A percentile compares a stretch with the other conserved stretches of the same genome.
These are phyloP conservation scores for Podosphaera aphanis DNA, from an alignment of 2,329 filamentous ascomycete genomes.

Conservation along the genomic window DNA sequence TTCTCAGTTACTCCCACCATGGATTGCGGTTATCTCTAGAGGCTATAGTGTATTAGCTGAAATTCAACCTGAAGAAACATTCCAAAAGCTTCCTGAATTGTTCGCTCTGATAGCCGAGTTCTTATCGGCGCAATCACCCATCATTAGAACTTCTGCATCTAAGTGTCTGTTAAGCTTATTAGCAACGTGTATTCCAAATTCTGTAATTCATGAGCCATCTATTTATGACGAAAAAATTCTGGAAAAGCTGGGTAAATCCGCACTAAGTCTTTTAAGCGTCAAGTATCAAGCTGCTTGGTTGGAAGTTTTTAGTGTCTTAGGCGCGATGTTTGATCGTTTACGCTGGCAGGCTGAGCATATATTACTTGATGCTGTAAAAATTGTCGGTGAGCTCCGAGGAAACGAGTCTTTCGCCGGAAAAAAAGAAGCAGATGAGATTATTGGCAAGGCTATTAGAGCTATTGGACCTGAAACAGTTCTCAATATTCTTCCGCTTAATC, in stretches of 20 bases:
- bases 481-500: conserved; percentile 62
- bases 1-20: conserved; percentile 79
- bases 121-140: conserved; percentile 67
- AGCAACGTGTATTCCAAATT: conserved; percentile 66
- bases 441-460: conserved; percentile 66
- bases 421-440: conserved; percentile 78
- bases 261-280: conserved; percentile 56
- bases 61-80: conserved; percentile 72
- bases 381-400: conserved; percentile 64
- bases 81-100: conserved; percentile 66
- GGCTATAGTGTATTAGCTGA: conserved; percentile 87
- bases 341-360: conserved; percentile 68
- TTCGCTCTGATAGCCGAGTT: conserved; percentile 64
- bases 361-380: conserved; percentile 50
- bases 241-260: conserved; percentile 53
- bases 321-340: conserved; percentile 66
- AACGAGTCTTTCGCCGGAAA: conserved; percentile 81
- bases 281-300: conserved; percentile 89
- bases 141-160: conserved; percentile 81
- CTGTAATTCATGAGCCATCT: conserved; percentile 67
- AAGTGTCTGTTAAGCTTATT: conserved; percentile 89
- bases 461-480: conserved; percentile 79
- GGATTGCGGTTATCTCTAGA: conserved; percentile 85
- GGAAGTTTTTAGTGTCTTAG: conserved; percentile 77
- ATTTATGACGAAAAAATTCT: conserved; percentile 79